Evolutionary conservation across 2,329 filamentous ascomycete genomes (phyloP), one percentile per base, ranked within the genome.

Genomic region (Elsinoe australis): DNA sequence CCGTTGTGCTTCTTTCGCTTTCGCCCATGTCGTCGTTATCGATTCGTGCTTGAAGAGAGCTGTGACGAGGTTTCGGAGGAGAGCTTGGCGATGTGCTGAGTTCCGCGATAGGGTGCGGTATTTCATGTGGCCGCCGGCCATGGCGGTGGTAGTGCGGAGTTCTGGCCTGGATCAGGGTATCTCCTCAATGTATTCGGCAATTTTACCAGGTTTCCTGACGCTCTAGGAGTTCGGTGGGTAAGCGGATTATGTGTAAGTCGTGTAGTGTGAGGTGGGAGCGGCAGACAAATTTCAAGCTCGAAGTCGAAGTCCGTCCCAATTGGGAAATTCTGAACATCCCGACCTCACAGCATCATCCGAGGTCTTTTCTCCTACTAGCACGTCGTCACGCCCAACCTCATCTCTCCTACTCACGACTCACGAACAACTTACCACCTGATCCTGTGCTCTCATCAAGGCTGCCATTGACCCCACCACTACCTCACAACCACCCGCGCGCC

Each of bases 1-100:
- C 34, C 86, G 78, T 70, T 98, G 92, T 15, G 92, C 86, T 72
- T 98, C 92, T 70, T 96, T 98, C 39, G 92, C 92, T 71, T 96
- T 96, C 65, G 84, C 82, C 76, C 85, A 95, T 70, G 92, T 95
- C 44, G 92, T 98, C 55, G 83, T 82, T 71, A 98, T 94, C 54
- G 87, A 82, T 72, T 98, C 92, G 68, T 94, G 81, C 67, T 86
- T 78, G 70, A 98, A 85, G 56, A 98, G 84, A 48, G 90, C 92
- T 57, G 90, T 95, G 65, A 96, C 89, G 53, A 98, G 76, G 70
- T 96, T 95, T 62, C 92, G 87, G 57, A 98, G 82, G 58, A 98
- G 80, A 47, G 92, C 90, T 71, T 90, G 80, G 64, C 92, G 80
- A 66, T 95, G 92, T 49, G 90, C 74, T 45, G 88, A 95, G 57